Evolutionary conservation across 208 protist genomes (phyloP).

Genomic region (Leishmania braziliensis): DNA sequence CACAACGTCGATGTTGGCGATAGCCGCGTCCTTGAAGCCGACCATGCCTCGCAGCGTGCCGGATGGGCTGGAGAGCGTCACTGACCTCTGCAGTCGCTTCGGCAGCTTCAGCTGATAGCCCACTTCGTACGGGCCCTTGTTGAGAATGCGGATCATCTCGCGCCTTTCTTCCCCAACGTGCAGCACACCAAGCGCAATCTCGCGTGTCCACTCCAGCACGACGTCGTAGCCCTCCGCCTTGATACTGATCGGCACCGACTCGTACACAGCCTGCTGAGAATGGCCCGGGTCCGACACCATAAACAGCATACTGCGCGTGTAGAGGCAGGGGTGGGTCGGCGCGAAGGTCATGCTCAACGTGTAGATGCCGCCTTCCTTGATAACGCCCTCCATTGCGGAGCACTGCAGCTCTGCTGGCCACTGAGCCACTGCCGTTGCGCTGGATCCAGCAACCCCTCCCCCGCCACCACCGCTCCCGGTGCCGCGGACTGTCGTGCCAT

Average conservation of each 20-base stretch:
- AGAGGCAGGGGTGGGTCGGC: slow-evolving; percentile 71
- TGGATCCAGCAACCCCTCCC: neutral
- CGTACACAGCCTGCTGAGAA: slow-evolving; percentile 47
- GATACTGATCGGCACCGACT: slow-evolving; percentile 73
- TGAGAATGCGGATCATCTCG: slow-evolving; percentile 84
- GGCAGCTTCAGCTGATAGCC: slow-evolving; percentile 88
- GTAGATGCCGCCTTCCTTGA: slow-evolving; percentile 62
- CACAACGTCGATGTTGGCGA: slow-evolving; percentile 79
- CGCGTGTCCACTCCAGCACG: slow-evolving; percentile 89
- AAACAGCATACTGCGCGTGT: slow-evolving; percentile 65
- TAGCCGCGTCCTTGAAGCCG: slow-evolving; percentile 87
- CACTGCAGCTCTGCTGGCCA: slow-evolving; percentile 78
- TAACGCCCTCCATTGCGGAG: slow-evolving; percentile 56
- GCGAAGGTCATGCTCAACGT: slow-evolving; percentile 70
- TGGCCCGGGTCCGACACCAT: slow-evolving; percentile 54
- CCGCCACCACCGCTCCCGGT: slow-evolving; percentile 1
- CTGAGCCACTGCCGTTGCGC: slow-evolving; percentile 39
- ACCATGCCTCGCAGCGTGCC: slow-evolving; percentile 82
- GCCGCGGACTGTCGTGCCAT: slow-evolving; percentile 4
- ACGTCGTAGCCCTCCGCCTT: slow-evolving; percentile 94
- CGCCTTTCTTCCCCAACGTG: slow-evolving; percentile 86
- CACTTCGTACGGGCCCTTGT: slow-evolving; percentile 95
- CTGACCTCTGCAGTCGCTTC: slow-evolving; percentile 56
- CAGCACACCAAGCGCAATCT: slow-evolving; percentile 91
- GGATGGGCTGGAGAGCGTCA: slow-evolving; percentile 64